phyloP scores from a whole-genome alignment of 108 stramenopile species.

The Conticribra guillardii region DNA sequence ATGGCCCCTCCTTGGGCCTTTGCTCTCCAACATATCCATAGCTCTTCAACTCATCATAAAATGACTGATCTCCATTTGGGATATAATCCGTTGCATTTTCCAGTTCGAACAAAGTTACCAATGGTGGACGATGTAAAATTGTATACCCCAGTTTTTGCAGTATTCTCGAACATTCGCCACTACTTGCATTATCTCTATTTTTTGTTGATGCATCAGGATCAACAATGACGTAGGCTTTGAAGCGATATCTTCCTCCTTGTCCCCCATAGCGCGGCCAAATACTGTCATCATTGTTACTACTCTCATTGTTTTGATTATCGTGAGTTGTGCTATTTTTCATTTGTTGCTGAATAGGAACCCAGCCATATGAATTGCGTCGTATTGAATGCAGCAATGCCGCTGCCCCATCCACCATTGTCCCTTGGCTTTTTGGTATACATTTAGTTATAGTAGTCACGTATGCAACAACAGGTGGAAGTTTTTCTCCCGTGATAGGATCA shows the following conservation, averaged over 20 bases:
- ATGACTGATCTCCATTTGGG: neutral
- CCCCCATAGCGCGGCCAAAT: slow-evolving; percentile 38
- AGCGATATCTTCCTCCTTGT: slow-evolving; percentile 41
- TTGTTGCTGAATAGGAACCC: slow-evolving; percentile 26
- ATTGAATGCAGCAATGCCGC: slow-evolving; percentile 51
- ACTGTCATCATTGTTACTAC: neutral
- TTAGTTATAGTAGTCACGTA: slow-evolving; percentile 44
- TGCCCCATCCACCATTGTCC: slow-evolving; percentile 36
- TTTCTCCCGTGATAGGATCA: slow-evolving; percentile 7
- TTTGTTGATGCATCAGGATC: slow-evolving; percentile 38
- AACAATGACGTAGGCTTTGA: slow-evolving; percentile 40
- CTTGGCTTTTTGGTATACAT: slow-evolving; percentile 9
- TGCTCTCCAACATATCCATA: slow-evolving; percentile 32
- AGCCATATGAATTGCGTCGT: slow-evolving; percentile 42
- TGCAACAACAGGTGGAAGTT: slow-evolving; percentile 38
- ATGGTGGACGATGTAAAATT: slow-evolving; percentile 43
- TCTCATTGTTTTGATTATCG: no score
- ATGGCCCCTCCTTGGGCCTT: slow-evolving; percentile 24
- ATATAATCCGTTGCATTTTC: slow-evolving; percentile 4
- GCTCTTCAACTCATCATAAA: slow-evolving; percentile 24
- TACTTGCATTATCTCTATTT: neutral
- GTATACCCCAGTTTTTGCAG: slow-evolving; percentile 43
- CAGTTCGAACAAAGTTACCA: slow-evolving; percentile 45
- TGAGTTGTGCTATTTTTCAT: neutral
- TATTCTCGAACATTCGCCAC: slow-evolving; percentile 36